A percentile compares a stretch with the other conserved stretches of the same genome.
Conservation (phyloP, 1,139 yeast species). For the Diutina ranongensis region DNA sequence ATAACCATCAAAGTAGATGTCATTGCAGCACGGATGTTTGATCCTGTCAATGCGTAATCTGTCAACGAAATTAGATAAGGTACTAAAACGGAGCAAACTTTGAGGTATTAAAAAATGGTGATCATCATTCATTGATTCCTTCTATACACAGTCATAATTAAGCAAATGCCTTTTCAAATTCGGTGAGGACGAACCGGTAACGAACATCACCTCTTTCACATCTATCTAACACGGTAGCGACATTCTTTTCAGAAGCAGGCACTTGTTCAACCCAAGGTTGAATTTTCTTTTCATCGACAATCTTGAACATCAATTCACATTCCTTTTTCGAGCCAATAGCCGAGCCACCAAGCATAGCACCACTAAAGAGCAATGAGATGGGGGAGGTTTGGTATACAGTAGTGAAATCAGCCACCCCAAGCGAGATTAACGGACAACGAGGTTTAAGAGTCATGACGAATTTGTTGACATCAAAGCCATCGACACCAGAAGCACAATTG, state of each 20-base stretch:
- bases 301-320: slow-evolving; percentile 2
- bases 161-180: slow-evolving; percentile 18
- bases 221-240: slow-evolving; percentile 36
- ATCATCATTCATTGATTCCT: too few relatives aligned
- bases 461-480: slow-evolving; percentile 8
- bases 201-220: slow-evolving; percentile 44
- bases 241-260: slow-evolving; percentile 31
- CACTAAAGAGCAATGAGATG: neutral
- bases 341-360: slow-evolving; percentile 1
- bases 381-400: neutral
- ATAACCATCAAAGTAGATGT: too few relatives aligned
- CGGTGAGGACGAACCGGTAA: slow-evolving; percentile 53
- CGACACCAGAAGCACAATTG: slow-evolving; percentile 8
- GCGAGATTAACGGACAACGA: neutral
- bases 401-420: neutral
- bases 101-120: too few relatives aligned
- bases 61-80: too few relatives aligned
- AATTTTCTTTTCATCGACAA: slow-evolving; percentile 37
- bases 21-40: too few relatives aligned
- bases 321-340: neutral
- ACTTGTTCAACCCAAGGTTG: slow-evolving; percentile 51
- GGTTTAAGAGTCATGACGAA: neutral
- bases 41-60: too few relatives aligned
- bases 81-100: too few relatives aligned
- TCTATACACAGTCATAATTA: too few relatives aligned